Base-by-base conservation (phyloP, 2,329 filamentous ascomycete species). In the Venturia effusa region DNA sequence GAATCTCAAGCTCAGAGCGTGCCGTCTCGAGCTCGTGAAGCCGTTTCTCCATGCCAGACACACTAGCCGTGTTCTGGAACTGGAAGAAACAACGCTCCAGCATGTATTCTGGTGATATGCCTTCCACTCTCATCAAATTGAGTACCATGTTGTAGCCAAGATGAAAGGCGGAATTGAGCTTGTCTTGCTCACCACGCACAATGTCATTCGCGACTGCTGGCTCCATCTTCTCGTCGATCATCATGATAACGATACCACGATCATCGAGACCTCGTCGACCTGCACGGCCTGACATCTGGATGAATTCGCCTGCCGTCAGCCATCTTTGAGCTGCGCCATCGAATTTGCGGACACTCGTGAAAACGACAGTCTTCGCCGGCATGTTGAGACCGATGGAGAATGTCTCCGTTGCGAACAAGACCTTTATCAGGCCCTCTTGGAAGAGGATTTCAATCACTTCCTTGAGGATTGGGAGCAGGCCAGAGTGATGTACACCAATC, bases 71-170 rank as follows among this genome's bases (percentile, higher is more conserved):
- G 70, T 96, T 97, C 74, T 99, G 94, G 77, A 99, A 99, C 75
- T 99, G 94, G 75, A 90, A 95, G 79, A 99, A 99, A 73, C 94
- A 99, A 69, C 89, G 85, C 78, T 97, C 92, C n/a, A 99, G 81
- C 94, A 99, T 99, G 72, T 90, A 97, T 71, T 99, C 93, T 1
- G 95, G 94, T 10, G 92, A 97, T 61, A 99, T 96, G n/a, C 92
- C 93, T 74, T 99, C 94, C n/a, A 99, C 93, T 76, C 94, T 85
- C 75, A 97, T 88, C 66, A 99, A 78, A 72, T 99, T 99, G 65
- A 99, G 81, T 72, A 99, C 90, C 94, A 99, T 99, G 79, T 99
- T 99, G 81, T 99, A 99, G 39, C 94, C 92, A 19, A 99, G 83
- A 74, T 99, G 90, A 77, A 99, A 99, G 1, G 94, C 94, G 3